Evolutionary conservation across 352 stramenopile species (phyloP).

Genomic region (Phytophthora pinifolia): DNA sequence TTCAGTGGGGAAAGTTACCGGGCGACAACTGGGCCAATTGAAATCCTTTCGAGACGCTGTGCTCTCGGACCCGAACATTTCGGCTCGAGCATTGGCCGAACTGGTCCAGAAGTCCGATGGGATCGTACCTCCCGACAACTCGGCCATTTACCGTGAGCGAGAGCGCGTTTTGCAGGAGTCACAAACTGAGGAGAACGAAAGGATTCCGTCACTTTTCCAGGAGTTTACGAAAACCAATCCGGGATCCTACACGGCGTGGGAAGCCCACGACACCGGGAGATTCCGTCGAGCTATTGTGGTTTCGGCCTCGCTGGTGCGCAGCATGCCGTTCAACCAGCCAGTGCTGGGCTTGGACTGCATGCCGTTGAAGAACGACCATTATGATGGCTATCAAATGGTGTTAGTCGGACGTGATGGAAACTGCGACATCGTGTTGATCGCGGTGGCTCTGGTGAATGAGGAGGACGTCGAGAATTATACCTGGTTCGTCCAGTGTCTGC

Average conservation of each 20-base stretch:
- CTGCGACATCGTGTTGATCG: not conserved
- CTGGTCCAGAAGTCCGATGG: not conserved
- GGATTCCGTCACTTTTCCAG: not conserved
- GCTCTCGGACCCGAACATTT: not conserved
- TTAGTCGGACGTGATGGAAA: not conserved
- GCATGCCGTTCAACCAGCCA: constrained; percentile 1
- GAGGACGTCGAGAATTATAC: not conserved
- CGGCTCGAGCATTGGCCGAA: not conserved
- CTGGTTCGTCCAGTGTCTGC: constrained; percentile 1
- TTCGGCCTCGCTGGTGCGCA: not conserved
- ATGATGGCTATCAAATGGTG: not conserved
- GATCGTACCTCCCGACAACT: not conserved
- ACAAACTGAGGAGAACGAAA: not conserved
- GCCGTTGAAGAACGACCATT: not conserved
- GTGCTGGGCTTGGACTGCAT: not conserved
- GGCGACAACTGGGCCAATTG: not conserved
- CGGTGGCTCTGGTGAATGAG: not conserved
- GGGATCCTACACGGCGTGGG: not conserved
- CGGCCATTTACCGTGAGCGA: not conserved
- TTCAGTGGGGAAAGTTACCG: not conserved
- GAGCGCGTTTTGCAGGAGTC: not conserved
- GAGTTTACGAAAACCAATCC: not conserved
- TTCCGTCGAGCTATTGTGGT: not conserved
- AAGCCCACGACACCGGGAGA: not conserved
- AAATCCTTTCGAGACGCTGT: not conserved